phyloP scores from a whole-genome alignment of 2,329 filamentous ascomycete species.

The Colletotrichum australisinense region DNA sequence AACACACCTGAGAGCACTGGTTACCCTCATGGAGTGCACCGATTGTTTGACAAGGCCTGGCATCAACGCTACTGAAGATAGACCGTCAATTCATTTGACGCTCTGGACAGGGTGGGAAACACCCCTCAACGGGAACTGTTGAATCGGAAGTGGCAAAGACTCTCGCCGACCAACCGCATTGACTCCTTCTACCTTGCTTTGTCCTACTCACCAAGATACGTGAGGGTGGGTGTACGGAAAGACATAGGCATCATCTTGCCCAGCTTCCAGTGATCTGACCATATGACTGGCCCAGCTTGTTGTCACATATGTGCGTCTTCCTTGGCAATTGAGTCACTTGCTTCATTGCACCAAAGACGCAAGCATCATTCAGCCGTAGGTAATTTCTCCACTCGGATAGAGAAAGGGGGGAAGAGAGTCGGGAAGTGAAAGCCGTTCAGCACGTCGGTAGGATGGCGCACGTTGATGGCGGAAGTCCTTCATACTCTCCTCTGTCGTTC shows the following conservation, averaged over 20 bases:
- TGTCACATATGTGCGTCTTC: constrained; percentile 5
- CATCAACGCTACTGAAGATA: constrained; percentile 1
- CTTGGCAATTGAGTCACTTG: constrained; percentile 4
- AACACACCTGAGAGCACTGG: not conserved
- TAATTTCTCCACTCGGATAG: not conserved
- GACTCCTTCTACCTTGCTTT: constrained; percentile 6
- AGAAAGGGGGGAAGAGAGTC: not conserved
- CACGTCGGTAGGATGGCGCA: constrained; percentile 5
- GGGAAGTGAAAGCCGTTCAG: not conserved
- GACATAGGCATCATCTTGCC: not conserved
- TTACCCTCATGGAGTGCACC: not conserved
- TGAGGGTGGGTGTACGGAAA: not conserved
- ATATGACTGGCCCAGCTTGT: not conserved
- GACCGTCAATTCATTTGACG: not conserved
- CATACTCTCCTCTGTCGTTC: not conserved
- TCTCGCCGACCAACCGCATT: not conserved
- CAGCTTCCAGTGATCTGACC: not conserved
- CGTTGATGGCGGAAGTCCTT: constrained; percentile 12
- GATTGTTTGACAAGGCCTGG: not conserved
- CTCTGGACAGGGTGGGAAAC: not conserved
- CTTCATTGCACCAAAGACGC: not conserved
- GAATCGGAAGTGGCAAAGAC: not conserved
- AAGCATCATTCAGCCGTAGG: not conserved
- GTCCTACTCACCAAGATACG: not conserved
- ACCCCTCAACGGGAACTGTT: not conserved